Percentiles rank a stretch among this genome's conserved stretches.
Evolutionary conservation across 345 rosid genomes (phyloP).

Genomic region (Pelargonium nanum): DNA sequence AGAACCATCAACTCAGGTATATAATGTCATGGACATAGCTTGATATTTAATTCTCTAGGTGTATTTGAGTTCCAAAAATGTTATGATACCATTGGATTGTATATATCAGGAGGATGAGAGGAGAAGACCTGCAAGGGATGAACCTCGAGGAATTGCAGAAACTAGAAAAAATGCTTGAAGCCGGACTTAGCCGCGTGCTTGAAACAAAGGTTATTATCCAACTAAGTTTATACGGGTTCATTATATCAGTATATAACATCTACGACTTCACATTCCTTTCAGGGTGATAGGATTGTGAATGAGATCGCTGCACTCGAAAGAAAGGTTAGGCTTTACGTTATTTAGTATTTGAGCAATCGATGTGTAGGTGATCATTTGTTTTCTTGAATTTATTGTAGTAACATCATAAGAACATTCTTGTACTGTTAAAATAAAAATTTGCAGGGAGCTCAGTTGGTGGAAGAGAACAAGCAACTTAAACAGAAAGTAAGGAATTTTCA

Average conservation of each 20-base stretch:
- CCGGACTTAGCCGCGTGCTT: slow-evolving; percentile 27
- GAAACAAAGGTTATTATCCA: slow-evolving; percentile 21
- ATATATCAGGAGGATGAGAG: slow-evolving; percentile 37
- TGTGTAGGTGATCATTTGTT: neutral
- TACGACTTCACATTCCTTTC: slow-evolving; percentile 4
- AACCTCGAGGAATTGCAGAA: slow-evolving; percentile 35
- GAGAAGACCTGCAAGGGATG: slow-evolving; percentile 43
- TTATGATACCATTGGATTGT: neutral
- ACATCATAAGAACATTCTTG: neutral
- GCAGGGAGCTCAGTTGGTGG: slow-evolving; percentile 44
- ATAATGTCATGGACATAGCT: neutral
- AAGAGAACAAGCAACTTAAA: slow-evolving; percentile 47
- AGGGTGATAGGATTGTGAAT: slow-evolving; percentile 34
- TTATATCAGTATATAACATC: neutral
- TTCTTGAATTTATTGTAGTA: neutral
- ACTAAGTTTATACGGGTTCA: neutral
- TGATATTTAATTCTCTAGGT: neutral
- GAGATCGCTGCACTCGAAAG: slow-evolving; percentile 41
- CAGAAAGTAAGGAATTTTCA: slow-evolving; percentile 25
- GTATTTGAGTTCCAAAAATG: neutral
- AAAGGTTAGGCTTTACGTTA: slow-evolving; percentile 27
- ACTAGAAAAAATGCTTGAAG: slow-evolving; percentile 37
- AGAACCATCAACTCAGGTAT: slow-evolving; percentile 46
- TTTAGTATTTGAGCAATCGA: no score
- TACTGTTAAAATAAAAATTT: neutral